Evolutionary conservation across 768 basidiomycete species (phyloP).

Genomic region (Lactarius akahatsu): DNA sequence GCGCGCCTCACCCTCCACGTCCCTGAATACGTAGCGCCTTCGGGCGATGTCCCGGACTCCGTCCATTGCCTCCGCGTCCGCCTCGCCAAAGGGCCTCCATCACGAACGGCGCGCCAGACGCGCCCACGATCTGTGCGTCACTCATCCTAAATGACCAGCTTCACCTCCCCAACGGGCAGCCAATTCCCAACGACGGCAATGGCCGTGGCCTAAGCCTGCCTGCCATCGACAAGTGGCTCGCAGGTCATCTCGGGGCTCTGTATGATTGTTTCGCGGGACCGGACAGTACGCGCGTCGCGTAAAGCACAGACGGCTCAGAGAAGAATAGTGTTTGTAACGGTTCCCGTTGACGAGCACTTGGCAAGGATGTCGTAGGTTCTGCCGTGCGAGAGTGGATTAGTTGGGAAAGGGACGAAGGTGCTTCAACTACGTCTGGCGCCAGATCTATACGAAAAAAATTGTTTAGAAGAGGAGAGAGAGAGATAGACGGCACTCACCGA

Average conservation of each 20-base stretch:
- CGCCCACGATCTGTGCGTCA: too few relatives aligned
- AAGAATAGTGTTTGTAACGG: conserved; percentile 91
- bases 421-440: conserved; percentile 86
- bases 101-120: too few relatives aligned
- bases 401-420: conserved; percentile 64
- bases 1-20: conserved; percentile 11
- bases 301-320: conserved; percentile 72
- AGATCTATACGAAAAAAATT: conserved; percentile 50
- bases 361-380: conserved; percentile 83
- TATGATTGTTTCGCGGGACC: conserved; percentile 32
- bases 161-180: neutral
- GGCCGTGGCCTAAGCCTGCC: neutral
- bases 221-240: neutral
- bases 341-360: conserved; percentile 90
- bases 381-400: too few relatives aligned
- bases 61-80: too few relatives aligned
- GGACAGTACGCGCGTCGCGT: conserved; percentile 70
- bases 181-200: neutral
- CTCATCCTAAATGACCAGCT: neutral
- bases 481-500: conserved; percentile 55
- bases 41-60: conserved; percentile 13
- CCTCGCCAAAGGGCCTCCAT: too few relatives aligned
- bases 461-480: neutral
- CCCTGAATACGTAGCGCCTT: conserved; percentile 33
- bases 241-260: too few relatives aligned